Evolutionary conservation across 164 flowering plant genomes (phyloP).

Genomic region (Houttuynia cordata): DNA sequence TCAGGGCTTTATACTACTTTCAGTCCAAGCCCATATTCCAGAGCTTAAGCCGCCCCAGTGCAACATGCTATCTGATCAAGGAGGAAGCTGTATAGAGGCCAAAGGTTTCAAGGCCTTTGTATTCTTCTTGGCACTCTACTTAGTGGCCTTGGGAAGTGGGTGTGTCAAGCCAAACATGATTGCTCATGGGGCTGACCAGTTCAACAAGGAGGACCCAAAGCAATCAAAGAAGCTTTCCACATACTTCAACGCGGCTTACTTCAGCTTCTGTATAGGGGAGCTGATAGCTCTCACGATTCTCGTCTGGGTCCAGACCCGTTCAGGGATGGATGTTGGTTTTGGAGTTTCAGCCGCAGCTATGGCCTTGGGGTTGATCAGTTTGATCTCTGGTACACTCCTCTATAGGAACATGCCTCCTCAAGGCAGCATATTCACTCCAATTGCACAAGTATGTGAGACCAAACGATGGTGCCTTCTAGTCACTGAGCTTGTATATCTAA

Average conservation of each 20-base stretch:
- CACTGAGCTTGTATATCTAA: neutral
- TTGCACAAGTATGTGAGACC: slow-evolving; percentile 55
- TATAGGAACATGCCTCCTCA: slow-evolving; percentile 76
- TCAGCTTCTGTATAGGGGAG: slow-evolving; percentile 88
- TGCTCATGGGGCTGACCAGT: slow-evolving; percentile 92
- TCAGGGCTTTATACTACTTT: slow-evolving; percentile 41
- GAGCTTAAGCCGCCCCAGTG: slow-evolving; percentile 75
- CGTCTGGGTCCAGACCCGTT: slow-evolving; percentile 84
- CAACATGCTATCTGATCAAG: slow-evolving; percentile 29
- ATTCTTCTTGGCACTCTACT: slow-evolving; percentile 47
- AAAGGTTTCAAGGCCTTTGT: slow-evolving; percentile 42
- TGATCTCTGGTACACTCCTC: slow-evolving; percentile 54
- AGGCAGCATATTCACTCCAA: slow-evolving; percentile 78
- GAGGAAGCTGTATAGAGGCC: slow-evolving; percentile 28
- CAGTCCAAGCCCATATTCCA: slow-evolving; percentile 90
- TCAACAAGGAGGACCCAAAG: slow-evolving; percentile 31
- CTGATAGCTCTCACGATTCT: slow-evolving; percentile 77
- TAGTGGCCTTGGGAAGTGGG: slow-evolving; percentile 92
- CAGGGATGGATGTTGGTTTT: slow-evolving; percentile 94
- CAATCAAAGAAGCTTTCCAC: slow-evolving; percentile 66
- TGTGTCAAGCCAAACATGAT: slow-evolving; percentile 94
- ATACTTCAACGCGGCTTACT: slow-evolving; percentile 90
- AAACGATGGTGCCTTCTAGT: neutral
- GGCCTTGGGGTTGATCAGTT: slow-evolving; percentile 66
- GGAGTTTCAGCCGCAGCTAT: slow-evolving; percentile 86